Evolutionary conservation across 176 grass and related monocot species (phyloP).

Genomic region (Avena sativa): DNA sequence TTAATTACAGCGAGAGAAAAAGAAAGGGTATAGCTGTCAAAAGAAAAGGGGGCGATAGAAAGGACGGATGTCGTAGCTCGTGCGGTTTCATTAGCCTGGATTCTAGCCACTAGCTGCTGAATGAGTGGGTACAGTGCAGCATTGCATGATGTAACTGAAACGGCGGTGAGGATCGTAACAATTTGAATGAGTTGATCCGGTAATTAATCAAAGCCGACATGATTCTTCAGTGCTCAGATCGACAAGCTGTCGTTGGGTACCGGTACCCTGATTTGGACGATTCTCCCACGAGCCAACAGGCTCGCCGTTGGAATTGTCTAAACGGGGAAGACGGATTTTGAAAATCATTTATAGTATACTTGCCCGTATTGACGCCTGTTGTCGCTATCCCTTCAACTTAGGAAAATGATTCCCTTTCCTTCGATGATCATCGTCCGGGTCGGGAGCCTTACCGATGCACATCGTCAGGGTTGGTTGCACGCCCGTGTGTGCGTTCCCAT

Average conservation of each 20-base stretch:
- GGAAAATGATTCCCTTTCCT: no score
- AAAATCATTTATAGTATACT: not conserved
- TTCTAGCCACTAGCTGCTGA: not conserved
- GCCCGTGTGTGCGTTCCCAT: no score
- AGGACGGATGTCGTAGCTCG: not conserved
- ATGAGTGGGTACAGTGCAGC: not conserved
- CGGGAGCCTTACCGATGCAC: no score
- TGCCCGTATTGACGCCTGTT: not conserved
- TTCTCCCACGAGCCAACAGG: not conserved
- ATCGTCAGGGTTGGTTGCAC: no score
- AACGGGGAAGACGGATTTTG: not conserved
- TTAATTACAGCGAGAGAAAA: no score
- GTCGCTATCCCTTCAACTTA: not conserved
- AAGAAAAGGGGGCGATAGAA: no score
- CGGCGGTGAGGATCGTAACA: not conserved
- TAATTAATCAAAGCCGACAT: not conserved
- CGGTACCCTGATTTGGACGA: constrained; percentile 2
- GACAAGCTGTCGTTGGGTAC: constrained; percentile 38
- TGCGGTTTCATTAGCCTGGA: not conserved
- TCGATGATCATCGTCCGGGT: no score
- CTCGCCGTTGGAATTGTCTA: not conserved
- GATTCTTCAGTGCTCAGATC: not conserved
- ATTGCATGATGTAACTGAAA: not conserved
- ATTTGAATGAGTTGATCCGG: not conserved
- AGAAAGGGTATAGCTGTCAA: no score